A percentile compares a stretch with the other conserved stretches of the same genome.
Conservation (phyloP, 192 early-diverging fungal species). For the Backusella morwellensis region DNA sequence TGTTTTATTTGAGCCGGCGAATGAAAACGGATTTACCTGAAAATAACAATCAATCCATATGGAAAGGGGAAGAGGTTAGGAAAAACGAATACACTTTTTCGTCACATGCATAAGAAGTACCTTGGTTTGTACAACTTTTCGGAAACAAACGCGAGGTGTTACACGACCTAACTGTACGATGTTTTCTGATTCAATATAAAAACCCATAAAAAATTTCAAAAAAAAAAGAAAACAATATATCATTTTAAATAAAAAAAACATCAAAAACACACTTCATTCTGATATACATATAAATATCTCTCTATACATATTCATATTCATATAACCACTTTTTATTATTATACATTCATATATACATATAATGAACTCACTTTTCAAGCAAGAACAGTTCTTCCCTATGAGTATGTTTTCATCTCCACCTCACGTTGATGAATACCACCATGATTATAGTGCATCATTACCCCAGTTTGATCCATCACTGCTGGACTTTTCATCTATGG, state of each 20-base stretch:
- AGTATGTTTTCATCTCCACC: not conserved
- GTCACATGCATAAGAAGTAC: constrained; percentile 3
- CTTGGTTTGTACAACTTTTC: not conserved
- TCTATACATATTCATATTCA: not conserved
- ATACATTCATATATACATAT: not conserved
- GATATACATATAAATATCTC: not conserved
- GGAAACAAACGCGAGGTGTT: not conserved
- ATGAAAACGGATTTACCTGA: not conserved
- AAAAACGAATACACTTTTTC: not conserved
- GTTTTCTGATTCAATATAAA: not conserved
- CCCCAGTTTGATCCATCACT: not conserved
- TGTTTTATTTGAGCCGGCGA: not conserved
- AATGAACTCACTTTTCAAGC: not conserved
- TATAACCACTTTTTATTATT: not conserved
- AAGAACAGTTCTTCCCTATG: not conserved
- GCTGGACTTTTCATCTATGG: not conserved
- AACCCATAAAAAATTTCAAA: not conserved
- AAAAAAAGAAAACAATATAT: not conserved
- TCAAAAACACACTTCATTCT: not conserved
- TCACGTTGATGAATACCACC: not conserved
- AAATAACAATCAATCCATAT: not conserved
- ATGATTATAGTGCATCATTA: constrained; percentile 12
- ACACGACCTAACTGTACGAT: not conserved
- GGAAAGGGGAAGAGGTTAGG: not conserved
- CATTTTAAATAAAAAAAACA: not conserved